Evolutionary conservation across 1,139 yeast genomes (phyloP), one percentile per base, ranked within the genome.

Genomic region (Suhomyces taliae): DNA sequence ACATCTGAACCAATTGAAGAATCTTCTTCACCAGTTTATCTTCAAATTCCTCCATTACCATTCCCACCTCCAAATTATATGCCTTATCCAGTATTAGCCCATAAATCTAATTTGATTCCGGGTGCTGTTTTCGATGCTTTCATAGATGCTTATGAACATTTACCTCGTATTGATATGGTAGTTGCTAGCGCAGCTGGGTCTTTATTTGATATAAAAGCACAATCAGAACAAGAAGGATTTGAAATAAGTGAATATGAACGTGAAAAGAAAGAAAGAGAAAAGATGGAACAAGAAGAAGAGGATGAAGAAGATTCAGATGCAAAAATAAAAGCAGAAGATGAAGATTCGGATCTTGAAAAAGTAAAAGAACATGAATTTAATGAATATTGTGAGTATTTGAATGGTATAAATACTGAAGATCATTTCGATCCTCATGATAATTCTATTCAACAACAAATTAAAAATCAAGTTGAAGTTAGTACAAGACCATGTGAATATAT

Each of bases 111-210:
- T 4, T 57, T 74, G 36, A 56, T 66, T 2, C 79, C 80, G 0
- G 52, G 50, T 11, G 76, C 72, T 27, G 76, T 74, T 10, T 72
- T 75, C 48, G 53, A 57, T 3, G 62, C 66, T 26, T 65, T 74
- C 44, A 50, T 74, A 31, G 72, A 70, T 33, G 80, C 79, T 6
- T 67, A 66, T 52, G 62, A 65, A 29, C 49, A 63, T 29, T 58
- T 74, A 33, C 79, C 79, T 1, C 57, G 78, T 35, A 65, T 67
- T 8, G 79, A 75, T 50, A 75, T 75, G 80, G 78, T 74, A 19
- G 64, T 73, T 19, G 80, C 80, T 8, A 72, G 78, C 56, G 80
- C 79, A 7, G 79, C 80, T 0, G 79, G 79, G 2, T 67, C 78
- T 19, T 65, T 75, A 38, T 65, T 62, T 51, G 79, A 74, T 43